phyloP scores from a whole-genome alignment of 2,329 filamentous ascomycete genomes.

The Ophiocordyceps camponoti-leonardi region DNA sequence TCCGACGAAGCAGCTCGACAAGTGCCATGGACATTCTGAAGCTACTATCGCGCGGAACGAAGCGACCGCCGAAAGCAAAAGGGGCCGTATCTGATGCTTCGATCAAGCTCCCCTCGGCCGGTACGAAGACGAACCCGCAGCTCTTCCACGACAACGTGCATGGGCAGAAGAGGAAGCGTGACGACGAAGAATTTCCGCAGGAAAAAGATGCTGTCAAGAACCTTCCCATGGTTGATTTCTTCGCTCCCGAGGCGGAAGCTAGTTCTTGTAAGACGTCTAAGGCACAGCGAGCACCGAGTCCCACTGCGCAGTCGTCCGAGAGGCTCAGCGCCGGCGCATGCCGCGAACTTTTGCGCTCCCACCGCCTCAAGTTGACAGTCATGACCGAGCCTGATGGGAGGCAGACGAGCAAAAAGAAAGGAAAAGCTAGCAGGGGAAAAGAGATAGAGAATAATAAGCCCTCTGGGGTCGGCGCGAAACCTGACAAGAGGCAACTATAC shows the following conservation, averaged over 20 bases:
- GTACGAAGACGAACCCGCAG: slow-evolving; percentile 48
- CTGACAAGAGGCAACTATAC: slow-evolving; percentile 46
- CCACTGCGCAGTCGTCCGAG: slow-evolving; percentile 9
- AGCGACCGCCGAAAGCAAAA: slow-evolving; percentile 27
- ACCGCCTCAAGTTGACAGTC: slow-evolving; percentile 72
- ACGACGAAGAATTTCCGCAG: slow-evolving; percentile 16
- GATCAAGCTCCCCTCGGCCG: slow-evolving; percentile 43
- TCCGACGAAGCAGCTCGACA: not conserved
- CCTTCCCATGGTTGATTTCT: slow-evolving; percentile 40
- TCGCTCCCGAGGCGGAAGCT: slow-evolving; percentile 24
- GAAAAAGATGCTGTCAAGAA: slow-evolving; percentile 10
- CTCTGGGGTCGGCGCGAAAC: slow-evolving; percentile 20
- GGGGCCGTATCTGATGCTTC: slow-evolving; percentile 11
- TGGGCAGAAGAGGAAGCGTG: slow-evolving; percentile 39
- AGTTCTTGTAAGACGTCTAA: not conserved
- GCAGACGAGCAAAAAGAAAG: slow-evolving; percentile 10
- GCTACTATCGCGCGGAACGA: slow-evolving; percentile 53
- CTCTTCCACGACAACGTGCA: slow-evolving; percentile 43
- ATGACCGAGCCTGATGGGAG: slow-evolving; percentile 34
- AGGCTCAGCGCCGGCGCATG: slow-evolving; percentile 51
- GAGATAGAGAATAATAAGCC: slow-evolving; percentile 12
- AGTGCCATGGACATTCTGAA: slow-evolving; percentile 53
- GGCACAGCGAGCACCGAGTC: slow-evolving; percentile 10
- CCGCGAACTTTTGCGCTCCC: slow-evolving; percentile 55
- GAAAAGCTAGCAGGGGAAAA: slow-evolving; percentile 41